Base-by-base conservation (phyloP, 2,329 filamentous ascomycete species). In the Cladosporium sp. region DNA sequence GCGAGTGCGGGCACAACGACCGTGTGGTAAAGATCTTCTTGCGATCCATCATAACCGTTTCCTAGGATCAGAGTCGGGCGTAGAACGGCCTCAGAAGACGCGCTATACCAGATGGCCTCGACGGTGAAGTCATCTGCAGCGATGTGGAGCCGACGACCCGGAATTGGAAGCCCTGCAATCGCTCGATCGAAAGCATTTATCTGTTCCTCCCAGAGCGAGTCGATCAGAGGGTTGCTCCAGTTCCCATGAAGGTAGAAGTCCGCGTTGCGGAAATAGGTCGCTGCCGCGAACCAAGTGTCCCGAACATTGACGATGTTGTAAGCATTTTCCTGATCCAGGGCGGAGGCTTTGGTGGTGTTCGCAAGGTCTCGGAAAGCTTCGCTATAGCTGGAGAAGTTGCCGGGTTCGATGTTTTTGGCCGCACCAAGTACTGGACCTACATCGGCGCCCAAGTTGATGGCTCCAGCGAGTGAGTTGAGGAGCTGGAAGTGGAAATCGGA, bases 161-260 rank as follows among this genome's bases (percentile, higher is more conserved):
- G 60, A 3, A 73, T 61, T 0, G 72, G 69, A 13, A 78, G 64
- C 0, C 71, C 57, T 1, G 68, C 61, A 9, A 75, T 64, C 0
- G 71, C 78, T 32, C 68, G 69, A 62, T 78, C 61, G 57, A 76
- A 80, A 13, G 70, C 71, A 1, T 58, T 56, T 0, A 63, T 62
- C 54, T 75, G 72, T 42, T 70, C 61, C 2, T 65, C 60, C 75
- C 75, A 79, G 0, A 74, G 52, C 0, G 58, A 62, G 44, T 70
- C 66, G 55, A 79, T 75, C 3, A 72, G 71, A 3, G 76, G 73
- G 53, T 80, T 73, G 8, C 54, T 67, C 68, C 66, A 69, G 63
- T 80, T 73, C 1, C 67, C 70, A 47, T 76, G 73, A 6, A 78
- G 66, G 61, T 71, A 80, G 60, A 77, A 75, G 57, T 75, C 73